A percentile compares a stretch with the other conserved stretches of the same genome.
Conservation (phyloP, 352 stramenopile species). For the Phytophthora syringae region DNA sequence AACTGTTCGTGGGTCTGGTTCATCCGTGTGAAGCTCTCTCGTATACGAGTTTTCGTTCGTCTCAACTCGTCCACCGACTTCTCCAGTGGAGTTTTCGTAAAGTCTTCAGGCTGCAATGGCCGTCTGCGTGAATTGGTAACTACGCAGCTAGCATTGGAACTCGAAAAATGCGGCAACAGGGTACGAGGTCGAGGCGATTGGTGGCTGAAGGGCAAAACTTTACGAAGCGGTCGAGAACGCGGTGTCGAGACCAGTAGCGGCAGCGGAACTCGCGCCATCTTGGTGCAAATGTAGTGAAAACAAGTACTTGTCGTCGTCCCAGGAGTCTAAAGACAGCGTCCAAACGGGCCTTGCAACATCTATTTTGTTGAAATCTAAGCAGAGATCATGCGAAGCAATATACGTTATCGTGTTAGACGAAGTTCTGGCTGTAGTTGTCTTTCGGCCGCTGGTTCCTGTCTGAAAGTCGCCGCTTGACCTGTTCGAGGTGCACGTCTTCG, state of each 20-base stretch:
- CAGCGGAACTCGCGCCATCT: conserved; percentile 23
- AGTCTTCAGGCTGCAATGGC: conserved; percentile 32
- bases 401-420: conserved; percentile 22
- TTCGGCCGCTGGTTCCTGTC: conserved; percentile 27
- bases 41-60: conserved; percentile 21
- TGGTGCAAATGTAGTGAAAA: not conserved
- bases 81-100: conserved; percentile 33
- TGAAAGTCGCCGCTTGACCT: conserved; percentile 13
- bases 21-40: conserved; percentile 40
- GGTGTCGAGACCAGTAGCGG: conserved; percentile 12
- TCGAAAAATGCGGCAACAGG: conserved; percentile 37
- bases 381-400: not conserved
- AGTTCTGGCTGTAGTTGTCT: conserved; percentile 40
- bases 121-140: conserved; percentile 1
- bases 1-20: conserved; percentile 42
- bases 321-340: too few relatives aligned
- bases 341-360: too few relatives aligned
- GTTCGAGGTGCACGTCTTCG: conserved; percentile 16
- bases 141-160: conserved; percentile 21
- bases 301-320: too few relatives aligned
- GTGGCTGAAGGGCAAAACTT: conserved; percentile 19
- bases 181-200: conserved; percentile 11
- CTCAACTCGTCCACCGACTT: conserved; percentile 35
- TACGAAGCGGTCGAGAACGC: conserved; percentile 19
- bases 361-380: conserved; percentile 4